Base-by-base conservation (phyloP, 345 rosid species). In the Cardamine resedifolia region DNA sequence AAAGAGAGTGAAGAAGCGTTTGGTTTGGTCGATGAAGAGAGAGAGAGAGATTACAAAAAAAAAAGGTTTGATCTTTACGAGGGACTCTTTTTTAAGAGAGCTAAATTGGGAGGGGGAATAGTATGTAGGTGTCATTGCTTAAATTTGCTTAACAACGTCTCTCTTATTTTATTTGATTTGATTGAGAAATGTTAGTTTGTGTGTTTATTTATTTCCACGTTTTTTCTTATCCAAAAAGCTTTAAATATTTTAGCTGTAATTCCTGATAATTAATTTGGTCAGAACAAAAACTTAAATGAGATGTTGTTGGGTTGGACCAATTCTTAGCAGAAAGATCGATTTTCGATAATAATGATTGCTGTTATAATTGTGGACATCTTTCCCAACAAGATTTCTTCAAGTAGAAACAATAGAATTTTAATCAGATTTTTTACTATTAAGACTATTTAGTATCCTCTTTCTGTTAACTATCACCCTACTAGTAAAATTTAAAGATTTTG, bases 301-400 rank as follows among this genome's bases (percentile, higher is more conserved):
- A 48, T 67, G 48, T 31, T 75, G 20, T 26, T 68, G 27, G 21
- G 70, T 69, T 76, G 79, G 65, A 53, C 79, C 78, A 69, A 53
- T 68, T 45, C 34, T 43, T 68, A 16, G n/a, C 9, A 75, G 74
- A 44, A 44, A 76, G 6, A 45, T 69, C 75, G 26, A 55, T 62
- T 33, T 68, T 36, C 70, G 34, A 69, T 69, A 27, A 27, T 45
- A 69, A 75, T 75, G 75, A 63, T 75, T 76, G 74, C 12, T 76
- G 21, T 75, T 24, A 61, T 68, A 62, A 61, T 61, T 18, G 51
- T 60, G 18, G 23, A 24, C 64, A 61, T 68, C 55, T 52, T 68
- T 68, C 69, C 74, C 70, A 69, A 45, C 24, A 60, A 18, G 12
- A 44, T 68, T 41, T 51, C 52, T 74, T 66, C 72, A n/a, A 52